Percentiles rank a stretch among this genome's conserved stretches.
These are phyloP conservation scores for Russula dissimulans DNA, from an alignment of 768 basidiomycete species.

Conservation along the genomic window DNA sequence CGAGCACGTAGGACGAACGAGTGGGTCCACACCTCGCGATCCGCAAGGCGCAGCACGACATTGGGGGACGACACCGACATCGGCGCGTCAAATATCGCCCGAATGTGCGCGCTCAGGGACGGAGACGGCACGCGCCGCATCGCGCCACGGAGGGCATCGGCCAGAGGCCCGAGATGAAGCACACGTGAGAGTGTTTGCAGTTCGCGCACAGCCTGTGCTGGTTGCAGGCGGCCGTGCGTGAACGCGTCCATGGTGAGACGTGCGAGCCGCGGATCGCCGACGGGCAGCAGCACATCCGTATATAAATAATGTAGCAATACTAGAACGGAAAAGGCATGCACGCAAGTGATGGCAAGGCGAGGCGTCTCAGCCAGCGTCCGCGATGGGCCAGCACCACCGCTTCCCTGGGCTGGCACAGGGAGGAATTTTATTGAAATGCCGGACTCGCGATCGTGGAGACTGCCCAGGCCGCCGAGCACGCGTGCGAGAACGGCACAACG, in stretches of 20 bases:
- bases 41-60: conserved; percentile 60
- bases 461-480: conserved; percentile 31
- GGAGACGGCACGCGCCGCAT: conserved; percentile 45
- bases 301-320: conserved; percentile 83
- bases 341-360: conserved; percentile 41
- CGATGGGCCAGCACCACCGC: conserved; percentile 9
- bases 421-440: conserved; percentile 28
- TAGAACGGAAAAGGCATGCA: conserved; percentile 57
- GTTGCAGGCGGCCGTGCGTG: conserved; percentile 32
- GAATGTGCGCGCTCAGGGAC: conserved; percentile 44
- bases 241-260: conserved; percentile 35
- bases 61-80: conserved; percentile 43
- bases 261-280: conserved; percentile 74
- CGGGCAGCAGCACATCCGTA: conserved; percentile 67
- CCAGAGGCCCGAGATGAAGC: conserved; percentile 49
- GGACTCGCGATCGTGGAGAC: conserved; percentile 15
- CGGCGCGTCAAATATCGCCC: conserved; percentile 33
- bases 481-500: conserved; percentile 41
- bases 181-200: conserved; percentile 48
- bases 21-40: conserved; percentile 56
- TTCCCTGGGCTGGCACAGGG: conserved; percentile 1
- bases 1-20: conserved; percentile 74
- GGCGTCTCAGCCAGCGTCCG: not conserved
- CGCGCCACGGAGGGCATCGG: conserved; percentile 45
- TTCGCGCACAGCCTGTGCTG: conserved; percentile 49